Evolutionary conservation across 2,329 filamentous ascomycete species (phyloP).

Genomic region (Apiospora koreana): DNA sequence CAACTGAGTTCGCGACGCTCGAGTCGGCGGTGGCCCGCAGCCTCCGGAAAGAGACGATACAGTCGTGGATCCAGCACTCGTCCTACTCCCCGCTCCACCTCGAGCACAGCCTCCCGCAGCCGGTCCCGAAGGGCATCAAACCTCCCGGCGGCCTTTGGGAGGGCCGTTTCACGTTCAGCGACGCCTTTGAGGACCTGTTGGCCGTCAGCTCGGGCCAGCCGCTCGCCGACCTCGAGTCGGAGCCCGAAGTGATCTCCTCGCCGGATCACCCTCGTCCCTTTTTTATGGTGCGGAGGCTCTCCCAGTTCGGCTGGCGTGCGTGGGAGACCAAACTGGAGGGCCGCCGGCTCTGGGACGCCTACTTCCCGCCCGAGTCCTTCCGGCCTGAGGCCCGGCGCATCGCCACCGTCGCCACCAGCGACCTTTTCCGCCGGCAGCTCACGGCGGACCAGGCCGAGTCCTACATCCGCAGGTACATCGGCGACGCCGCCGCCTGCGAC

Average conservation of each 20-base stretch:
- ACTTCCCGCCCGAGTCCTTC: slow-evolving; percentile 25
- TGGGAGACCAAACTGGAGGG: slow-evolving; percentile 43
- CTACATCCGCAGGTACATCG: neutral
- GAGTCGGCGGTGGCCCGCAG: slow-evolving; percentile 6
- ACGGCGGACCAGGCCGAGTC: neutral
- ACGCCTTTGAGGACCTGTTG: slow-evolving; percentile 61
- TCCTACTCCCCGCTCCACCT: slow-evolving; percentile 49
- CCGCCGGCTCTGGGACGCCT: slow-evolving; percentile 38
- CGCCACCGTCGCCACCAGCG: neutral
- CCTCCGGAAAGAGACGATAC: slow-evolving; percentile 24
- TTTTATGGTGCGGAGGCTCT: no score
- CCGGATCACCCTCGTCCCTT: no score
- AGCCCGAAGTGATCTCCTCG: neutral
- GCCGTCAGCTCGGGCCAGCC: slow-evolving; percentile 43
- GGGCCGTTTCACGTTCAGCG: slow-evolving; percentile 50
- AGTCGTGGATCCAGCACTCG: slow-evolving; percentile 39
- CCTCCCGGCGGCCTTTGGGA: neutral
- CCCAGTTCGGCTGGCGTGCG: slow-evolving; percentile 29
- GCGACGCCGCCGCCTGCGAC: slow-evolving; percentile 11
- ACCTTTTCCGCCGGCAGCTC: neutral
- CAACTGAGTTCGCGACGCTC: neutral
- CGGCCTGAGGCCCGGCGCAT: slow-evolving; percentile 3
- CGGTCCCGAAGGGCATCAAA: slow-evolving; percentile 44
- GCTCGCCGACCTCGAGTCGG: slow-evolving; percentile 25
- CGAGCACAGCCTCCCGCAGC: slow-evolving; percentile 43